Evolutionary conservation across 176 grass and related monocot genomes (phyloP), one percentile per base, ranked within the genome.

Genomic region (Oryza glaberrima): DNA sequence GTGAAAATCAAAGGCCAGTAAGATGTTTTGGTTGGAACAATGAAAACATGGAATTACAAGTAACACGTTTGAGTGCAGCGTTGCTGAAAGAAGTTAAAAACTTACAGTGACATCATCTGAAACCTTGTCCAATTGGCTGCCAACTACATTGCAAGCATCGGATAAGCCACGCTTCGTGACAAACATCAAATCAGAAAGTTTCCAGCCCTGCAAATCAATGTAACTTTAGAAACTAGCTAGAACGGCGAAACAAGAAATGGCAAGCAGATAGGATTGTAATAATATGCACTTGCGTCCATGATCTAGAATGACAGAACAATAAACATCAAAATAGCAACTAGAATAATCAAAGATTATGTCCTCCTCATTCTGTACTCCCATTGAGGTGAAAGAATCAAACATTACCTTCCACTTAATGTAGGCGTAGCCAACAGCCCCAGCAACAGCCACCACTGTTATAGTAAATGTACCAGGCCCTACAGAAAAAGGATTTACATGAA

Each of bases 371-470:
- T 41, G 15, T 77, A 49, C 1, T 71, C 80, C 68, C 19, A 25
- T 63, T 81, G 5, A 41, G 6, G 8, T 64, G 14, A 76, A 28
- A 76, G 56, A 60, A 56, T 17, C 17, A 76, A 47, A 60, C 2
- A 44, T 75, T 88, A 97, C 92, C 92, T 97, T 97, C 94, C 90
- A 94, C 79, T 87, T 91, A 65, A 97, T 86, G 75, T 91, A 92
- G 25, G 67, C 61, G 67, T 94, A 97, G 80, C 90, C 92, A 73
- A 92, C 82, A 83, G 76, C 77, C 40, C 94, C 90, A 51, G 88
- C 88, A 88, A 91, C 77, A 46, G 91, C 77, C 40, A 97, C 9
- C 67, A 70, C 63, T 70, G 73, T 89, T 43, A 85, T n/a, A 75
- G 82, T 85, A 69, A 26, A 76, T 6, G 20, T 22, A 56, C 72